Conservation (phyloP, 768 basidiomycete species). For the Serendipita sp. region DNA sequence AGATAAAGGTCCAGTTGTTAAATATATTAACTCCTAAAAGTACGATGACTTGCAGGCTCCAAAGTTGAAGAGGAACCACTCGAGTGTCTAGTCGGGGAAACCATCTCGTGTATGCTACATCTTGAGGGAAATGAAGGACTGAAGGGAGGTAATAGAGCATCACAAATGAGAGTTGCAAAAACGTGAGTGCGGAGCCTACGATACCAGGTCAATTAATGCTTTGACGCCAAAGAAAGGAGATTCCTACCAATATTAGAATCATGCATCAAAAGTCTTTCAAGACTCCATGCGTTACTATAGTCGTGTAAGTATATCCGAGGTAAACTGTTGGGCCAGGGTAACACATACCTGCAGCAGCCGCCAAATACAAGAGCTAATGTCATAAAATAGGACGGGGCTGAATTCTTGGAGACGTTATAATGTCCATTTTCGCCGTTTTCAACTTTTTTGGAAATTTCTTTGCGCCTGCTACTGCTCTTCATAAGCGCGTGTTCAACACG, state of each 20-base stretch:
- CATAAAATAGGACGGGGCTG: conserved; percentile 18
- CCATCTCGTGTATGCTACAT: conserved; percentile 9
- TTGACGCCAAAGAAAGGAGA: neutral
- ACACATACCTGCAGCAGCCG: conserved; percentile 57
- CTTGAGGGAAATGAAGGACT: conserved; percentile 31
- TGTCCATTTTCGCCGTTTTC: neutral
- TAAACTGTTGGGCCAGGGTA: neutral
- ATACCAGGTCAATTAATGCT: neutral
- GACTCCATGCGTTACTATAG: conserved; percentile 55
- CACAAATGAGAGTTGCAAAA: conserved; percentile 71
- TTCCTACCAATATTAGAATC: conserved; percentile 48
- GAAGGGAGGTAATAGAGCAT: conserved; percentile 46
- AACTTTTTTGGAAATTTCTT: neutral
- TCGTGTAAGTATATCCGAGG: conserved; percentile 5
- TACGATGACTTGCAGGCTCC: conserved; percentile 56
- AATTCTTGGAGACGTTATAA: neutral
- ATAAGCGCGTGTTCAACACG: neutral
- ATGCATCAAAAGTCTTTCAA: conserved; percentile 54
- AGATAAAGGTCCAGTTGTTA: conserved; percentile 71
- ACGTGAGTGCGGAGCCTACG: conserved; percentile 64
- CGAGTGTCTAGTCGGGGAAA: conserved; percentile 45
- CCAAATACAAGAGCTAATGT: conserved; percentile 53
- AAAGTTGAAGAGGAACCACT: conserved; percentile 47
- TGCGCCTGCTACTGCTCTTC: neutral
- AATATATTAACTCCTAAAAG: conserved; percentile 49